These are phyloP conservation scores for Aphanomyces astaci DNA, from an alignment of 352 stramenopile genomes.

Conservation along the genomic window DNA sequence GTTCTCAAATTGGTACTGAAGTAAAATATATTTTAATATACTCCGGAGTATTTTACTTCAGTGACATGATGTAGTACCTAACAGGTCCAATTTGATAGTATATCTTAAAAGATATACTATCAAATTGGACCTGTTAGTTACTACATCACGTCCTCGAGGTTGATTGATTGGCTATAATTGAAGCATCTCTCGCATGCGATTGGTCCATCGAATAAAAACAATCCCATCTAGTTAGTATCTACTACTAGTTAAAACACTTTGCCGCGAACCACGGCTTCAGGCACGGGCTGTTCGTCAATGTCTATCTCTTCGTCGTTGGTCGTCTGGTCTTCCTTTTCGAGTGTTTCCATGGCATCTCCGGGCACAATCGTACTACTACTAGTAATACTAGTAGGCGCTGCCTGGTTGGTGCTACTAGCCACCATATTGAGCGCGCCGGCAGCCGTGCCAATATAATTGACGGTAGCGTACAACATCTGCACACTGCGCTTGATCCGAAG, in stretches of 20 bases:
- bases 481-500: slow-evolving; percentile 96
- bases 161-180: no score
- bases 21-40: no score
- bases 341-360: slow-evolving; percentile 82
- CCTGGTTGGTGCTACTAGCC: slow-evolving; percentile 33
- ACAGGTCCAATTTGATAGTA: no score
- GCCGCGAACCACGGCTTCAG: slow-evolving; percentile 56
- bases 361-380: slow-evolving; percentile 28
- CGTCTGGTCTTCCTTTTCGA: slow-evolving; percentile 75
- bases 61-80: no score
- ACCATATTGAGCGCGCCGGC: slow-evolving; percentile 50
- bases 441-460: slow-evolving; percentile 94
- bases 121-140: no score
- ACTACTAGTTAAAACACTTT: no score
- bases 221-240: slow-evolving; percentile 1
- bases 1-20: no score
- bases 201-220: neutral
- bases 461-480: slow-evolving; percentile 91
- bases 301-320: slow-evolving; percentile 90
- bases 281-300: slow-evolving; percentile 52
- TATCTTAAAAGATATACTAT: no score
- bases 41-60: no score
- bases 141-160: no score
- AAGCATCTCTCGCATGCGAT: no score
- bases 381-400: no score